Evolutionary conservation across 768 basidiomycete species (phyloP).

Genomic region (Boletus tylopilopsis): DNA sequence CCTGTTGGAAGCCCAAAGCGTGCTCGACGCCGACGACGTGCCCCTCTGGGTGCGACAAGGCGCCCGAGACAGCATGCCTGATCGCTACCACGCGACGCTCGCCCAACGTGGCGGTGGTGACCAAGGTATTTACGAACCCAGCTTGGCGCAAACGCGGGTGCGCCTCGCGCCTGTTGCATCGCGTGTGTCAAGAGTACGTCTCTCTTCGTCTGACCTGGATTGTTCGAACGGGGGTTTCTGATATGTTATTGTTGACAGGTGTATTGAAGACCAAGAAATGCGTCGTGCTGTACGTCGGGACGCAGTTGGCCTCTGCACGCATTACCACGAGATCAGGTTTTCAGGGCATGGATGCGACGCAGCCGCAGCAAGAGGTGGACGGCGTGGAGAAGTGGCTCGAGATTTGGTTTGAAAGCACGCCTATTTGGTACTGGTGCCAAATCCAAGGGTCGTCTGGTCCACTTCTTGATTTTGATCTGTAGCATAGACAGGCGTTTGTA

Average conservation of each 20-base stretch:
- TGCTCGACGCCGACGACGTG: constrained; percentile 41
- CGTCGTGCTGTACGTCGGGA: constrained; percentile 59
- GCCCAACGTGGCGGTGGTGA: constrained; percentile 53
- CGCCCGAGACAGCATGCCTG: constrained; percentile 52
- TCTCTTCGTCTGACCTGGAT: not conserved
- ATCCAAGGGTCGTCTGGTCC: no score
- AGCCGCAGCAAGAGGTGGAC: not conserved
- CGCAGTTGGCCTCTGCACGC: constrained; percentile 11
- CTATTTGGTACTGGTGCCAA: not conserved
- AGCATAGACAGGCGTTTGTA: no score
- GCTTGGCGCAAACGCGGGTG: constrained; percentile 49
- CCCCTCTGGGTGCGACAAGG: constrained; percentile 53
- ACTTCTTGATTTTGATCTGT: no score
- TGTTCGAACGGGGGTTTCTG: no score
- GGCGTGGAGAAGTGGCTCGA: constrained; percentile 18
- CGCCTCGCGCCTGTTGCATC: constrained; percentile 57
- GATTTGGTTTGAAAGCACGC: constrained; percentile 6
- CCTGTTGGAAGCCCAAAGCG: constrained; percentile 44
- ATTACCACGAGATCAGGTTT: constrained; percentile 18
- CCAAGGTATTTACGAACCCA: constrained; percentile 65
- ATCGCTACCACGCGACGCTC: constrained; percentile 64
- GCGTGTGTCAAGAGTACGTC: constrained; percentile 52
- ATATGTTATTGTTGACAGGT: not conserved
- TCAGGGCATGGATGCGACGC: constrained; percentile 9
- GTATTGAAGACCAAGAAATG: constrained; percentile 12